Evolutionary conservation across 495 filamentous ascomycete genomes (phyloP).

Genomic region (Hypomontagnella monticulosa): DNA sequence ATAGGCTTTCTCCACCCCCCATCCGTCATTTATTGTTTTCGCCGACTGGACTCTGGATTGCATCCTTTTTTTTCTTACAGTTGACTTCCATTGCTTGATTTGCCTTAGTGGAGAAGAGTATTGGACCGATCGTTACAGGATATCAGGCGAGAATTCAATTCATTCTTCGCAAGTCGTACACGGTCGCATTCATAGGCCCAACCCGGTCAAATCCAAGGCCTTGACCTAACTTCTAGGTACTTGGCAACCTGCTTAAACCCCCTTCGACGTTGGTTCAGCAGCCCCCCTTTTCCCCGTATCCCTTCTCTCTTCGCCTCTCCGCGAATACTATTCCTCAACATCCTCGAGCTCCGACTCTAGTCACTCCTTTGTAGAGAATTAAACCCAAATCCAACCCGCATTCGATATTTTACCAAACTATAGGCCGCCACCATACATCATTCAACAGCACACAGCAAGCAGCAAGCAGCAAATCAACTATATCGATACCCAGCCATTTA

Average conservation of each 20-base stretch:
- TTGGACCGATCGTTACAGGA: neutral
- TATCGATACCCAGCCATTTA: constrained; percentile 2
- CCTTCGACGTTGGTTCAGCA: constrained; percentile 12
- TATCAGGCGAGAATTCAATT: constrained; percentile 9
- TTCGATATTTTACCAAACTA: constrained; percentile 12
- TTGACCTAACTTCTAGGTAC: too few species aligned
- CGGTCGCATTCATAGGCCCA: neutral
- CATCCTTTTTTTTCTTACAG: constrained; percentile 15
- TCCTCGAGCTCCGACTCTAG: constrained; percentile 29
- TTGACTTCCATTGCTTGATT: constrained; percentile 30
- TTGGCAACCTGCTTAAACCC: too few species aligned
- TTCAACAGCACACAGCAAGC: constrained; percentile 3
- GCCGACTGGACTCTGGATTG: constrained; percentile 34
- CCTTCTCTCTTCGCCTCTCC: constrained; percentile 4
- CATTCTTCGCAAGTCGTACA: too few species aligned
- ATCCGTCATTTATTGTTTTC: constrained; percentile 39
- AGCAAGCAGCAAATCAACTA: neutral
- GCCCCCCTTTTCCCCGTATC: constrained; percentile 2
- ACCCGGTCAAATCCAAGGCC: too few species aligned
- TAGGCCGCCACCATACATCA: constrained; percentile 6
- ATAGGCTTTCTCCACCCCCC: constrained; percentile 41
- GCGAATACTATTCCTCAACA: neutral
- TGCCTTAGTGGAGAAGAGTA: constrained; percentile 9
- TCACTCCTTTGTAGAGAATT: constrained; percentile 37
- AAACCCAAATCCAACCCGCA: neutral